Evolutionary conservation across 1,139 yeast genomes (phyloP).

Genomic region (Pichia sp.): DNA sequence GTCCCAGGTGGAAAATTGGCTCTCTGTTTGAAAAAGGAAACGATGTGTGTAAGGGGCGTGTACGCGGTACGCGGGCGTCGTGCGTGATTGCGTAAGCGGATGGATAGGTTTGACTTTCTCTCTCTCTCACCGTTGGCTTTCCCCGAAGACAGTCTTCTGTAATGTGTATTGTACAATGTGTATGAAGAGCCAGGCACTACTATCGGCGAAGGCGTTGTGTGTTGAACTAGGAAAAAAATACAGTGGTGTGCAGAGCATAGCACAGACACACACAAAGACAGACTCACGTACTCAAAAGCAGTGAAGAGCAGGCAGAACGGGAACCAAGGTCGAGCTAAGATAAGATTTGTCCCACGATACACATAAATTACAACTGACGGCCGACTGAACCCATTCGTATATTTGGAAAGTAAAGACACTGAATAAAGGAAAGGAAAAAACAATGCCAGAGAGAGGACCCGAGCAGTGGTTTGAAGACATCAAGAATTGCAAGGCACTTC

Average conservation of each 20-base stretch:
- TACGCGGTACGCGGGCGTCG: background rate
- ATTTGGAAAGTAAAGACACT: background rate
- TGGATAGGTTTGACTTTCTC: background rate
- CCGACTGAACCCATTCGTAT: background rate
- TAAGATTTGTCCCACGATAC: background rate
- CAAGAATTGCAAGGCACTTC: slow-evolving; percentile 80
- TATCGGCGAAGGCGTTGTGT: background rate
- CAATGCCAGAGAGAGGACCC: slow-evolving; percentile 67
- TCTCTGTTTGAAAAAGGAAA: background rate
- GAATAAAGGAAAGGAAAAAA: background rate
- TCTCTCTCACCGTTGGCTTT: background rate
- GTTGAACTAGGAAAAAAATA: background rate
- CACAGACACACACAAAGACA: background rate
- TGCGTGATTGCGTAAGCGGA: background rate
- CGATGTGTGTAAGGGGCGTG: background rate
- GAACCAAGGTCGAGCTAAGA: background rate
- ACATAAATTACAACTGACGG: background rate
- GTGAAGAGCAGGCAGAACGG: too few species aligned
- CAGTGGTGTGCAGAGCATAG: background rate
- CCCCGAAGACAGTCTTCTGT: background rate
- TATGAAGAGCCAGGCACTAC: background rate
- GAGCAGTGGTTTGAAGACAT: slow-evolving; percentile 96
- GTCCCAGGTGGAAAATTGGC: slow-evolving; percentile 56
- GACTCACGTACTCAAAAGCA: too few species aligned
- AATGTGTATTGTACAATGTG: background rate